Evolutionary conservation across 768 basidiomycete genomes (phyloP).

Genomic region (Rhodosporidiobolus odoratus): DNA sequence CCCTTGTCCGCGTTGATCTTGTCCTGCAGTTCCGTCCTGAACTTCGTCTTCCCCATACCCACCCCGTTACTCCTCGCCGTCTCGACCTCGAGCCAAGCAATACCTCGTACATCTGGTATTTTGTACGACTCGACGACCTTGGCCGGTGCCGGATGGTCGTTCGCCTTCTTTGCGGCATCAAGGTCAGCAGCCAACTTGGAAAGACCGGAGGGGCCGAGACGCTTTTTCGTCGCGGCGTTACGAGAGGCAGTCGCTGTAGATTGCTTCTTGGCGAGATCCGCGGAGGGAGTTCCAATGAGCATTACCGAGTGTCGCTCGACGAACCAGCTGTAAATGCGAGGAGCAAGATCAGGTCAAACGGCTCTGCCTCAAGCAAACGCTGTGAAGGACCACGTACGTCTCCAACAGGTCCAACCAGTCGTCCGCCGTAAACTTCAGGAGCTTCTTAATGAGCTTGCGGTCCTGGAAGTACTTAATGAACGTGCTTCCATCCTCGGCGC

Average conservation of each 20-base stretch:
- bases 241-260: conserved; percentile 73
- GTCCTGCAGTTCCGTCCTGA: conserved; percentile 51
- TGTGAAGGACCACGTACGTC: conserved; percentile 52
- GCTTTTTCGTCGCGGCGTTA: conserved; percentile 59
- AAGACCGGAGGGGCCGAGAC: conserved; percentile 74
- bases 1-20: conserved; percentile 63
- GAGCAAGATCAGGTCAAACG: not conserved
- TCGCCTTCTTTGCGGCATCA: conserved; percentile 73
- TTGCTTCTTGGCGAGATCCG: conserved; percentile 67
- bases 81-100: conserved; percentile 78
- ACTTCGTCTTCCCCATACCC: conserved; percentile 35
- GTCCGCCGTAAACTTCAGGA: conserved; percentile 64
- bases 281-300: conserved; percentile 78
- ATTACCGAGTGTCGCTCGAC: conserved; percentile 65
- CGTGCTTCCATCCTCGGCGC: conserved; percentile 74
- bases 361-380: not conserved
- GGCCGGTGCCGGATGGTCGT: conserved; percentile 71
- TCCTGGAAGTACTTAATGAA: conserved; percentile 70
- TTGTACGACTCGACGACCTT: conserved; percentile 77
- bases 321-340: conserved; percentile 59
- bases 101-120: conserved; percentile 76
- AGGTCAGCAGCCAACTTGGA: conserved; percentile 61
- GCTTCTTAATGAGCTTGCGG: conserved; percentile 61
- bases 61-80: conserved; percentile 60
- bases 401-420: conserved; percentile 73